A percentile compares a stretch with the other conserved stretches of the same genome.
Conservation (phyloP, 2,329 filamentous ascomycete species). For the Cladosporium sp. region DNA sequence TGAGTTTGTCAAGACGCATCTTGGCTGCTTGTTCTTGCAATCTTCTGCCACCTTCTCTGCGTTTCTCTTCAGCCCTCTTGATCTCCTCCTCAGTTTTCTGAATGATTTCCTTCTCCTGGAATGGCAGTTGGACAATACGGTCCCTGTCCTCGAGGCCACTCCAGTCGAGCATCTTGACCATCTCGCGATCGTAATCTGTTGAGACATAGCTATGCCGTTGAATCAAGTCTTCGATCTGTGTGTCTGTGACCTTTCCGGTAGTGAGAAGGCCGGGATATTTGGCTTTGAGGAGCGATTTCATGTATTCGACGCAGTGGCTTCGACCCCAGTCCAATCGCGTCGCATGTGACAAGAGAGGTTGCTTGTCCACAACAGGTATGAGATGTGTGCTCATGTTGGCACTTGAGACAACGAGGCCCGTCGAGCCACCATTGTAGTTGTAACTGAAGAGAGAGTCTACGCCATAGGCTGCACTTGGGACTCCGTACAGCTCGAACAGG, state of each 20-base stretch:
- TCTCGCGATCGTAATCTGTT: constrained; percentile 73
- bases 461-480: constrained; percentile 84
- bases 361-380: constrained; percentile 85
- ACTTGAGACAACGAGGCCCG: constrained; percentile 84
- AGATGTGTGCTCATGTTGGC: constrained; percentile 93
- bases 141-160: constrained; percentile 86
- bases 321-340: constrained; percentile 94
- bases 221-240: constrained; percentile 83
- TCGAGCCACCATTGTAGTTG: constrained; percentile 80
- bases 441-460: constrained; percentile 98
- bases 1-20: constrained; percentile 91
- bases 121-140: constrained; percentile 86
- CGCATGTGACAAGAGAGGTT: constrained; percentile 77
- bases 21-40: constrained; percentile 95
- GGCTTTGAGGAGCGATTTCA: constrained; percentile 80
- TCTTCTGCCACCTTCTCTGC: constrained; percentile 87
- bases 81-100: constrained; percentile 96
- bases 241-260: constrained; percentile 66
- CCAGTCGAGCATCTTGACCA: constrained; percentile 79
- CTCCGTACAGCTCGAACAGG: constrained; percentile 91
- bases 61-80: constrained; percentile 81
- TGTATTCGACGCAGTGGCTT: constrained; percentile 82
- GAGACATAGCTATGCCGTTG: constrained; percentile 88
- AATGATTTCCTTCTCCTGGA: constrained; percentile 80
- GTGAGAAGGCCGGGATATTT: constrained; percentile 84